Conservation (phyloP, 257 asterid genomes). For the Cruciata laevipes region DNA sequence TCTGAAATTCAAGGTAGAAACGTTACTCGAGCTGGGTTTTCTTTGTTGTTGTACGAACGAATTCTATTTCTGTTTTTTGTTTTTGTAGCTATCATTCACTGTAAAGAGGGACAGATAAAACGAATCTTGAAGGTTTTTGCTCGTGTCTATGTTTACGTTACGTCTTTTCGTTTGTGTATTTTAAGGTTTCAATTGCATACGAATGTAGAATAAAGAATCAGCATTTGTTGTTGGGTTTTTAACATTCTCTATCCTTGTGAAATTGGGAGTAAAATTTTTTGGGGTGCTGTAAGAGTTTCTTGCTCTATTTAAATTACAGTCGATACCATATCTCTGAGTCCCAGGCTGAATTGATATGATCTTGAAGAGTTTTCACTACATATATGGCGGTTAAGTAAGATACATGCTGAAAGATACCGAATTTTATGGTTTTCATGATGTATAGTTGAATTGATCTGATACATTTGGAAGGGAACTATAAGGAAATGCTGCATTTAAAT, state of each 20-base stretch:
- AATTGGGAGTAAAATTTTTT: not conserved
- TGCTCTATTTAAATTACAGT: not conserved
- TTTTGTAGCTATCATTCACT: not conserved
- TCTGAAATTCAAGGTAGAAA: not conserved
- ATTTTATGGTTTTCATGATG: not conserved
- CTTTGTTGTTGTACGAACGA: not conserved
- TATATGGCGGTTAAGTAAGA: not conserved
- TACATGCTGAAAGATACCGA: too few species aligned
- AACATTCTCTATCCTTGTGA: not conserved
- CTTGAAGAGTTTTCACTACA: not conserved
- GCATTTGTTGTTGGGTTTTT: not conserved
- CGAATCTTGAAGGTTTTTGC: constrained; percentile 5
- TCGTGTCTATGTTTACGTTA: not conserved
- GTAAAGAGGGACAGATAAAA: not conserved
- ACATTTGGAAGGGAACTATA: too few species aligned
- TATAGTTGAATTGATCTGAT: not conserved
- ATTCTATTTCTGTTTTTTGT: not conserved
- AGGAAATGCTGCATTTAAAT: not conserved
- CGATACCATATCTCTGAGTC: not conserved
- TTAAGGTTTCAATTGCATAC: not conserved
- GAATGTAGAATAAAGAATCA: not conserved
- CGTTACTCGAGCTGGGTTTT: constrained; percentile 3
- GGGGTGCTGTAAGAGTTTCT: not conserved
- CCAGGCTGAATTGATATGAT: not conserved
- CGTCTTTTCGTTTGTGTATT: not conserved